phyloP scores from a whole-genome alignment of 169 alveolate species.

The Theileria parva region DNA sequence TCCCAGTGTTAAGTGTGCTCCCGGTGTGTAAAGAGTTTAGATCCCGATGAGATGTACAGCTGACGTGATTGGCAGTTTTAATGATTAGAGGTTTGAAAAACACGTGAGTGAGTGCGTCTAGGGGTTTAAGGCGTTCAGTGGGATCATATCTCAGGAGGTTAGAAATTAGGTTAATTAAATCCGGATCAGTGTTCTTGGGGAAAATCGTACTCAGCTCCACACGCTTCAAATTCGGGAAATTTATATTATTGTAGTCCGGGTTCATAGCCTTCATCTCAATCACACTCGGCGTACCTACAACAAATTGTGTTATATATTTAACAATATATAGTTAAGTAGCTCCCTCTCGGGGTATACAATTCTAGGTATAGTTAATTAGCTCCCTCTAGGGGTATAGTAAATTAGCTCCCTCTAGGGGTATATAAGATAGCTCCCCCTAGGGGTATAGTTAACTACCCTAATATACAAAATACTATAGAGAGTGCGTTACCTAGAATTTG shows the following conservation, averaged over 20 bases:
- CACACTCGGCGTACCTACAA: conserved; percentile 91
- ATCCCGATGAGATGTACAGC: neutral
- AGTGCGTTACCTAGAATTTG: conserved; percentile 71
- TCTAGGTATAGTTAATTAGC: too few species aligned
- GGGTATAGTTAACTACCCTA: neutral
- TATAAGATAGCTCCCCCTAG: neutral
- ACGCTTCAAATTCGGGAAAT: conserved; percentile 85
- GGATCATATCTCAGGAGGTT: conserved; percentile 85
- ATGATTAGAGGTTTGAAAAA: conserved; percentile 91
- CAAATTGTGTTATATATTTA: conserved; percentile 20
- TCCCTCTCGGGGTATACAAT: too few species aligned
- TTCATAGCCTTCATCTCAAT: conserved; percentile 92
- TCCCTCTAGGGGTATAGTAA: neutral
- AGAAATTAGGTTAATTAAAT: conserved; percentile 81
- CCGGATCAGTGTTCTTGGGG: conserved; percentile 74
- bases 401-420: neutral
- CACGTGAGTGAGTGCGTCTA: conserved; percentile 91
- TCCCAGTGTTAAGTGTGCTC: neutral
- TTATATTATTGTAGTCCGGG: conserved; percentile 90
- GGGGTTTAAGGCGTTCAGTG: conserved; percentile 78
- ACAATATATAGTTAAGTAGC: neutral
- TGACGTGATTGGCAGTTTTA: conserved; percentile 35
- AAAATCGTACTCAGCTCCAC: conserved; percentile 73
- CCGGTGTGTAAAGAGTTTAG: neutral
- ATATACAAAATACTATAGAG: conserved; percentile 7